Conservation (phyloP, 805 yeast genomes). For the Pichia californica region DNA sequence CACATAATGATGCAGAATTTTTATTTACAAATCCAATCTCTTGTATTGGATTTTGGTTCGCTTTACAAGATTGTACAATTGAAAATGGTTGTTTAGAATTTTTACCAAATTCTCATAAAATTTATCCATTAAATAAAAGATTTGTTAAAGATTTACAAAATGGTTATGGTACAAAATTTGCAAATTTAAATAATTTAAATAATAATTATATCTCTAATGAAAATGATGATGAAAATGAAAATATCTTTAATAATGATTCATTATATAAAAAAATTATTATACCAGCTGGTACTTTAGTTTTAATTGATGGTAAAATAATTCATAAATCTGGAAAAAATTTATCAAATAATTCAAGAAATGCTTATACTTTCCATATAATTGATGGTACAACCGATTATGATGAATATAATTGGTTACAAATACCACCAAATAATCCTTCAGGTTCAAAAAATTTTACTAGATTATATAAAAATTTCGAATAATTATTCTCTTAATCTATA, state of each 20-base stretch:
- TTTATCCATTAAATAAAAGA: conserved; percentile 48
- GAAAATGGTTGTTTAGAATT: conserved; percentile 65
- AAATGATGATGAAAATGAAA: conserved; percentile 21
- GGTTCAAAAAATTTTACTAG: conserved; percentile 60
- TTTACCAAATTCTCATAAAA: conserved; percentile 68
- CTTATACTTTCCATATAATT: conserved; percentile 74
- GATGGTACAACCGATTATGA: conserved; percentile 64
- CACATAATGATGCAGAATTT: conserved; percentile 73
- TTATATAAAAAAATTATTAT: conserved; percentile 51
- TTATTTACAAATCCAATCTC: conserved; percentile 64
- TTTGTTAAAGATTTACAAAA: conserved; percentile 50
- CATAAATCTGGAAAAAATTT: conserved; percentile 63
- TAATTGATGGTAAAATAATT: conserved; percentile 64
- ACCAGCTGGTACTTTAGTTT: conserved; percentile 63
- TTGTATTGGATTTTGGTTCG: conserved; percentile 79
- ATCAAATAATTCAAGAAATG: conserved; percentile 55
- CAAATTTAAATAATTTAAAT: conserved; percentile 21
- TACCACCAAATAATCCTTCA: conserved; percentile 44
- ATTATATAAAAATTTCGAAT: conserved; percentile 26
- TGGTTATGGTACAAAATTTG: conserved; percentile 52
- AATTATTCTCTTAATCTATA: not conserved
- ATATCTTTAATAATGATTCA: conserved; percentile 29
- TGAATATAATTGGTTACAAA: conserved; percentile 67
- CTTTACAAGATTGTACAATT: conserved; percentile 64
- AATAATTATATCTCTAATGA: conserved; percentile 16